Evolutionary conservation across 257 asterid species (phyloP), one percentile per base, ranked within the genome.

Genomic region (Solanum infundibuliforme): DNA sequence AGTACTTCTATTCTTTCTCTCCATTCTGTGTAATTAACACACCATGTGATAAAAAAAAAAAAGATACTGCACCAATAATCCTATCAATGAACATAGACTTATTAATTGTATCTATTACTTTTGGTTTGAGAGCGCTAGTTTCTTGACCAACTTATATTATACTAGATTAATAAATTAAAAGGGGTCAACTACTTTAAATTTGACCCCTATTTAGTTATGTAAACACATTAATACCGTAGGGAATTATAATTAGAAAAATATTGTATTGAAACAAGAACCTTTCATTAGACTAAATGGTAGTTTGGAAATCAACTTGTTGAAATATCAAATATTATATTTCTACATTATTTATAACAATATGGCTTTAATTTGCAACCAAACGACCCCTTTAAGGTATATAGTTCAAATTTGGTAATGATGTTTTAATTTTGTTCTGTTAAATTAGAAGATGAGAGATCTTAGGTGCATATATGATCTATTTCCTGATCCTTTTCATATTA

Each of bases 21-120:
- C 71, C n/a, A 20, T 14, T 39, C 35, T 5, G 71, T 5, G 71
- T 86, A 62, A 87, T 71, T 90, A 90, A 88, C 91, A 88, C 34
- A 41, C 90, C 93, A 90, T 77, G 95, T 90, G 93, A 89, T 32
- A 32, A 71, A 69, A 68, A 87, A 52, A 2, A 16, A 2, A 5
- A 87, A 62, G 62, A 48, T 46, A 46, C 85, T 48, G 60, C 83
- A 35, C 46, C 88, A 84, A 88, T 77, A 84, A 81, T 83, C 72
- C 58, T 85, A 86, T 83, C 87, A 79, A 55, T 87, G 88, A 87
- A 87, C 76, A 60, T 71, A 34, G 88, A 86, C 90, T 79, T 58
- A 9, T 27, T 81, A 27, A 27, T 27, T 18, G 85, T 35, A 20
- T 43, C 84, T 7, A 48, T 29, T 81, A 29, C 68, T 46, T 81